phyloP scores from a whole-genome alignment of 2,329 filamentous ascomycete genomes.

The Colletotrichum musae region DNA sequence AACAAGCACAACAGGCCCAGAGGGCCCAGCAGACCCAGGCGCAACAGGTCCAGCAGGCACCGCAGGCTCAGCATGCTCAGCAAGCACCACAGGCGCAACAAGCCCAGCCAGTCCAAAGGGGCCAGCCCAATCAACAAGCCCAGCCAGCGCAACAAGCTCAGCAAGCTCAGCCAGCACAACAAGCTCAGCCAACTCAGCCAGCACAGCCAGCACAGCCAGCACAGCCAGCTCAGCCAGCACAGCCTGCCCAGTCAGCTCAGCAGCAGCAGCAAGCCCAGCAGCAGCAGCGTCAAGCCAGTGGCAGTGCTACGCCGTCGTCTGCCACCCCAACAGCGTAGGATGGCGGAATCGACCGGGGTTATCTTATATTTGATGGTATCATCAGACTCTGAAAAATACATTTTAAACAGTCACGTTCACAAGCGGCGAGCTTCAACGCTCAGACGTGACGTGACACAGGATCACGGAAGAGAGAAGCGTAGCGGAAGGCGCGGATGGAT shows the following conservation, averaged over 20 bases:
- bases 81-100: constrained; percentile 45
- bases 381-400: background rate
- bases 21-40: constrained; percentile 44
- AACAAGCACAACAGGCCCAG: constrained; percentile 18
- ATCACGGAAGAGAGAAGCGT: background rate
- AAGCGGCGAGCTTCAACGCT: background rate
- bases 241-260: constrained; percentile 48
- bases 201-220: constrained; percentile 49
- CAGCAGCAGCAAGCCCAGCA: constrained; percentile 42
- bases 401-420: background rate
- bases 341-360: background rate
- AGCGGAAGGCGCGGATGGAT: constrained; percentile 25
- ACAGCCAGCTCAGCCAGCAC: constrained; percentile 36
- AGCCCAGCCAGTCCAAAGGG: constrained; percentile 50
- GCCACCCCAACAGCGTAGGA: constrained; percentile 31
- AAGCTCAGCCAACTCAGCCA: constrained; percentile 32
- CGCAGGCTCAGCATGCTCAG: background rate
- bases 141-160: constrained; percentile 49
- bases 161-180: constrained; percentile 45
- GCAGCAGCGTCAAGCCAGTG: constrained; percentile 53
- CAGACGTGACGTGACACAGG: background rate
- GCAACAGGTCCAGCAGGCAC: constrained; percentile 24
- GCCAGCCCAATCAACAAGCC: constrained; percentile 39
- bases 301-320: constrained; percentile 58
- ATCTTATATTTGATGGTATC: background rate